Evolutionary conservation across 345 rosid species (phyloP).

Genomic region (Murraya koenigii): DNA sequence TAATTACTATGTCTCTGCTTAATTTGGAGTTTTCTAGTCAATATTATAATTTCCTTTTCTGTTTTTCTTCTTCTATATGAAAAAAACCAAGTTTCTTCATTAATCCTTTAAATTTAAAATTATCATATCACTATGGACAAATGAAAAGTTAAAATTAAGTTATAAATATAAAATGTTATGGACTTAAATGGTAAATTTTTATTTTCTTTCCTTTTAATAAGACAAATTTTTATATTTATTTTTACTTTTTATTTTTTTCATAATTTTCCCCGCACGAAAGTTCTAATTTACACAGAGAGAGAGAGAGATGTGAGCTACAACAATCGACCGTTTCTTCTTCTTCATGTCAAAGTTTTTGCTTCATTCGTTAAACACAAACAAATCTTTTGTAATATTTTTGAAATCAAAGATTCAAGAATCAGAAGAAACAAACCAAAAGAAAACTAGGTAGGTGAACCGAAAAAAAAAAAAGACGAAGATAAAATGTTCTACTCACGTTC

Average conservation of each 20-base stretch:
- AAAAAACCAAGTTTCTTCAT: no score
- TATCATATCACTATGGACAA: no score
- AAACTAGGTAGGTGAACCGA: no score
- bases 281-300: no score
- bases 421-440: neutral
- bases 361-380: neutral
- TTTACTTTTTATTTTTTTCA: neutral
- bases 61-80: no score
- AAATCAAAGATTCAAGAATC: neutral
- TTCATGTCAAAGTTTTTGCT: no score
- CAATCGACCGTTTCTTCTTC: conserved; percentile 7
- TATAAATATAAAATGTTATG: no score
- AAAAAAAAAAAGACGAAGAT: neutral
- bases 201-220: no score
- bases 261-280: neutral
- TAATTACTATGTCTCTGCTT: neutral
- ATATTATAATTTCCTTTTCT: no score
- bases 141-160: no score
- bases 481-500: conserved; percentile 61
- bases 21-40: neutral
- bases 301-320: neutral
- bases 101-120: no score
- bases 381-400: neutral
- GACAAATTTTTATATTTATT: neutral
- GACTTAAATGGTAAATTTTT: no score